Evolutionary conservation across 2,329 filamentous ascomycete genomes (phyloP).

Genomic region (Diaporthe capsici): DNA sequence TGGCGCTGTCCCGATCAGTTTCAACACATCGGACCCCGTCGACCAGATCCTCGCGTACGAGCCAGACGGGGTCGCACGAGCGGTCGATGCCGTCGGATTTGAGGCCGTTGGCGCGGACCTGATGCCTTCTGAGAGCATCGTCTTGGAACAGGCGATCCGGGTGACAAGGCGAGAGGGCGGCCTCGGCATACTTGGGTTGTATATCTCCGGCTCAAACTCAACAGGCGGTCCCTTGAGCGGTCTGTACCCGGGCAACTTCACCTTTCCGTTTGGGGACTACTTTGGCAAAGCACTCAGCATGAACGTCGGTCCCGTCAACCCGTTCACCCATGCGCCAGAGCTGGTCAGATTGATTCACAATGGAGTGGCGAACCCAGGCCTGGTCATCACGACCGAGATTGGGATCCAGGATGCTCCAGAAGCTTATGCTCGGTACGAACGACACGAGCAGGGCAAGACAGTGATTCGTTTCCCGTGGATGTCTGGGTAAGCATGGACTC

Average conservation of each 20-base stretch:
- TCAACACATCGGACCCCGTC: slow-evolving; percentile 40
- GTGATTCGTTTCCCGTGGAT: slow-evolving; percentile 5
- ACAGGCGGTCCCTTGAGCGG: not conserved
- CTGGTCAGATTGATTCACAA: slow-evolving; percentile 4
- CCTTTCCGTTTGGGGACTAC: not conserved
- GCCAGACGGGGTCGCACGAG: slow-evolving; percentile 44
- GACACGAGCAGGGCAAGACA: slow-evolving; percentile 44
- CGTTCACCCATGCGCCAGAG: not conserved
- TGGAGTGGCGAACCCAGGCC: not conserved
- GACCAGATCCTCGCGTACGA: slow-evolving; percentile 44
- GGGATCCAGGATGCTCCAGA: slow-evolving; percentile 71
- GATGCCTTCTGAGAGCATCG: not conserved
- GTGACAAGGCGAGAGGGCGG: not conserved
- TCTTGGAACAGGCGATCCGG: not conserved
- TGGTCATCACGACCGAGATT: slow-evolving; percentile 51
- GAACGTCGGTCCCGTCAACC: not conserved
- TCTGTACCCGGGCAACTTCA: slow-evolving; percentile 1
- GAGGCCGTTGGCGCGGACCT: slow-evolving; percentile 42
- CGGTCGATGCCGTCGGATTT: slow-evolving; percentile 44
- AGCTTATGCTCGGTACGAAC: slow-evolving; percentile 77
- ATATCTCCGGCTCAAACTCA: not conserved
- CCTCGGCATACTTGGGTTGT: not conserved
- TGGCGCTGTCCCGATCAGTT: slow-evolving; percentile 46
- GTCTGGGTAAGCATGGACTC: not conserved
- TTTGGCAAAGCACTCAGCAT: not conserved